Evolutionary conservation across 2,329 filamentous ascomycete species (phyloP).

Genomic region (Ophiocordyceps camponoti-floridani): DNA sequence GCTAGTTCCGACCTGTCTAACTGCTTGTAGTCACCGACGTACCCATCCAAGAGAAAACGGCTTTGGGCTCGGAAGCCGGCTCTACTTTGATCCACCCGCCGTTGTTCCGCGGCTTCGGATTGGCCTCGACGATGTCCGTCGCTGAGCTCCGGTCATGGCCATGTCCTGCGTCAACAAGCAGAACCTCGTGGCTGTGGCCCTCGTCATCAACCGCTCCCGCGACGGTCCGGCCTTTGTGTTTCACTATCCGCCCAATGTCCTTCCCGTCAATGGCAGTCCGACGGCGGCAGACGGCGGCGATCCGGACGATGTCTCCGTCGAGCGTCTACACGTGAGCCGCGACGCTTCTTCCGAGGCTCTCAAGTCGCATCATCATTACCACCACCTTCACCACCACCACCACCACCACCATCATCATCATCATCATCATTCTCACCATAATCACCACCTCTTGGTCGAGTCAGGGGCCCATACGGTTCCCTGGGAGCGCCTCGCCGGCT

Average conservation of each 20-base stretch:
- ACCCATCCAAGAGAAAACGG: too few relatives aligned
- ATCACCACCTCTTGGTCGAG: slow-evolving; percentile 36
- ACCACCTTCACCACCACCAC: slow-evolving; percentile 6
- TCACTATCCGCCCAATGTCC: slow-evolving; percentile 58
- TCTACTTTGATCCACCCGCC: too few relatives aligned
- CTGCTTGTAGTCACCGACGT: too few relatives aligned
- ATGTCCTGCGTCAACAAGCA: slow-evolving; percentile 34
- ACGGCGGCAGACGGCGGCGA: slow-evolving; percentile 17
- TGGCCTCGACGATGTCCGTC: background rate
- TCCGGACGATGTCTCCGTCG: slow-evolving; percentile 32
- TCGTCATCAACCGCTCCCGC: slow-evolving; percentile 56
- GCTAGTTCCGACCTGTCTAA: too few relatives aligned
- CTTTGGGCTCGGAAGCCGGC: too few relatives aligned
- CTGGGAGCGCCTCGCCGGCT: slow-evolving; percentile 58
- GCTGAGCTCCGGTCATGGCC: slow-evolving; percentile 1
- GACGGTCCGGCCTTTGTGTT: slow-evolving; percentile 72
- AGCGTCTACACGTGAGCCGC: slow-evolving; percentile 19
- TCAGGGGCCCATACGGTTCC: slow-evolving; percentile 40
- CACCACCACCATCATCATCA: too few relatives aligned
- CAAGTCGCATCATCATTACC: slow-evolving; percentile 31
- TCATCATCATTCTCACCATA: slow-evolving; percentile 23
- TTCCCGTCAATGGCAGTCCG: slow-evolving; percentile 16
- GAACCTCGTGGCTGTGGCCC: slow-evolving; percentile 51
- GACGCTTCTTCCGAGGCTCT: slow-evolving; percentile 16
- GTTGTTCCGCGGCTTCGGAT: background rate